Percentiles rank a stretch among this genome's conserved stretches.
Conservation (phyloP, 1,139 yeast genomes). For the Kodamaea sp. region DNA sequence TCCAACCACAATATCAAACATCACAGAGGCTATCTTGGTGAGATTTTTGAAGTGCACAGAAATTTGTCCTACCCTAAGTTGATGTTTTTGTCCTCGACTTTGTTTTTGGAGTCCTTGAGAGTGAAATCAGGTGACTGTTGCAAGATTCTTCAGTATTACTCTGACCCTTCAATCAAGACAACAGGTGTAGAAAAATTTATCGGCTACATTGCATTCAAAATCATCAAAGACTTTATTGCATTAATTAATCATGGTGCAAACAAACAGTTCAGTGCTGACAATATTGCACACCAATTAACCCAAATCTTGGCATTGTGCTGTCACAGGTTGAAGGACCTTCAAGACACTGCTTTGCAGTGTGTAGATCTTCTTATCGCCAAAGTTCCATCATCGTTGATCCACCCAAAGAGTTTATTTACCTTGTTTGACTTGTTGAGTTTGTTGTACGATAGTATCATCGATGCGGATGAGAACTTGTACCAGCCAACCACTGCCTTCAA, state of each 20-base stretch:
- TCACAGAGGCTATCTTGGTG: slow-evolving; percentile 63
- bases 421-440: slow-evolving; percentile 78
- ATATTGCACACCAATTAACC: slow-evolving; percentile 71
- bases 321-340: slow-evolving; percentile 74
- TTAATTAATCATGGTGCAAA: slow-evolving; percentile 49
- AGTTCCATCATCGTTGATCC: slow-evolving; percentile 83
- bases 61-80: slow-evolving; percentile 74
- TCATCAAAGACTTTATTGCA: slow-evolving; percentile 57
- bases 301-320: slow-evolving; percentile 71
- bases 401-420: slow-evolving; percentile 69
- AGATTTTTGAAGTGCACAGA: slow-evolving; percentile 51
- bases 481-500: slow-evolving; percentile 74
- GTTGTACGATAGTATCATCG: slow-evolving; percentile 76
- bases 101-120: slow-evolving; percentile 75
- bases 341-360: slow-evolving; percentile 78
- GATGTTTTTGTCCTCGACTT: slow-evolving; percentile 85
- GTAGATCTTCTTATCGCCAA: slow-evolving; percentile 67
- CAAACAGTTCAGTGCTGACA: slow-evolving; percentile 54
- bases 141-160: slow-evolving; percentile 69
- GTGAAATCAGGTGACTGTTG: slow-evolving; percentile 83
- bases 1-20: slow-evolving; percentile 79
- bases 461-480: slow-evolving; percentile 84
- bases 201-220: slow-evolving; percentile 62
- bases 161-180: slow-evolving; percentile 78
- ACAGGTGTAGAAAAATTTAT: slow-evolving; percentile 75